These are phyloP conservation scores for Didymella pinodella DNA, from an alignment of 2,329 filamentous ascomycete genomes.

Conservation along the genomic window DNA sequence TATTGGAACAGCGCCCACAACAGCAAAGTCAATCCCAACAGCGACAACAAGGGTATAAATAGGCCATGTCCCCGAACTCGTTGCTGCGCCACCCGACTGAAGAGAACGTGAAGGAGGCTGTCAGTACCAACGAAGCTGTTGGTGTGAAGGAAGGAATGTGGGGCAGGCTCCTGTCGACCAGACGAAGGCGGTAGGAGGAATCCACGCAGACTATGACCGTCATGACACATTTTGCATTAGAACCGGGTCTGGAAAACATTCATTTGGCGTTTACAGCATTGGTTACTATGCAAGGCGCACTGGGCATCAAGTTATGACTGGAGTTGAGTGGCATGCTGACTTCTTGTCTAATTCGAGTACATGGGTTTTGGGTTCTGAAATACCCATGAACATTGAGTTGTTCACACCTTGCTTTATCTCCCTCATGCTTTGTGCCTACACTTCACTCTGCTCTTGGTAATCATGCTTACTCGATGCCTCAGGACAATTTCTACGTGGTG, in stretches of 20 bases:
- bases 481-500: background rate
- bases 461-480: background rate
- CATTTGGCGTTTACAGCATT: slow-evolving; percentile 20
- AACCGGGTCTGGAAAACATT: slow-evolving; percentile 9
- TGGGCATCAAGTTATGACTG: slow-evolving; percentile 9
- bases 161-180: slow-evolving; percentile 3
- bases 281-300: slow-evolving; percentile 7
- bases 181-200: slow-evolving; percentile 1
- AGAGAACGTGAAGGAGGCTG: slow-evolving; percentile 2
- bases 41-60: slow-evolving; percentile 25
- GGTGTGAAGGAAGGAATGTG: background rate
- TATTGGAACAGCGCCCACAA: slow-evolving; percentile 34
- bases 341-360: slow-evolving; percentile 6
- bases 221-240: slow-evolving; percentile 23
- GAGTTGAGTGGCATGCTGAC: slow-evolving; percentile 5
- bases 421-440: background rate
- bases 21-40: slow-evolving; percentile 19
- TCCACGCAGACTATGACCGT: slow-evolving; percentile 12
- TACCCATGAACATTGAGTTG: slow-evolving; percentile 3
- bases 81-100: slow-evolving; percentile 3
- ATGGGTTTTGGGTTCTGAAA: slow-evolving; percentile 5
- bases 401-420: background rate
- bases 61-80: slow-evolving; percentile 5
- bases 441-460: no score
- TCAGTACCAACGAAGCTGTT: background rate